Evolutionary conservation across 371 early-diverging fungal species (phyloP).

Genomic region (Mucor plumbeus): DNA sequence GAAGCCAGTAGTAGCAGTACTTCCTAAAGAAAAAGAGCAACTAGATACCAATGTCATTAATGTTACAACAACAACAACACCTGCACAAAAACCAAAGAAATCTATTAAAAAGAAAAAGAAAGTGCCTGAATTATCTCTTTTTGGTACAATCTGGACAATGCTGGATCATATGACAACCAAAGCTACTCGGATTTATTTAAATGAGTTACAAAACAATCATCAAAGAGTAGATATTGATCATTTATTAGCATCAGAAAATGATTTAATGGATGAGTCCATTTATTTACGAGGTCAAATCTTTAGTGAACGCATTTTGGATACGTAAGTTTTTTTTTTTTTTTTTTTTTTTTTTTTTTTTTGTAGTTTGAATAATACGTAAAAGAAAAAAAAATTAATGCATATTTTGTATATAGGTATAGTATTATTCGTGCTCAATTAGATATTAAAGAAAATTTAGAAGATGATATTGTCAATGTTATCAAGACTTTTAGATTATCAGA

Average conservation of each 20-base stretch:
- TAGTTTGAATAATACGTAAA: neutral
- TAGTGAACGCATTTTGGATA: constrained; percentile 54
- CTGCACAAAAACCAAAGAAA: constrained; percentile 16
- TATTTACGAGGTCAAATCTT: constrained; percentile 52
- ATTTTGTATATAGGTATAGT: constrained; percentile 28
- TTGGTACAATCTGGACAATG: constrained; percentile 62
- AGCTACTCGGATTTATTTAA: constrained; percentile 44
- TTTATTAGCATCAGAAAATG: constrained; percentile 24
- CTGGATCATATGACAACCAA: constrained; percentile 53
- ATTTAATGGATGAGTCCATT: constrained; percentile 29
- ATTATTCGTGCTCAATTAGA: constrained; percentile 44
- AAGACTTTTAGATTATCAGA: constrained; percentile 52
- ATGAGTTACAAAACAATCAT: constrained; percentile 26
- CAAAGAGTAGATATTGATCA: constrained; percentile 8
- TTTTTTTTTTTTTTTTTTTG: neutral
- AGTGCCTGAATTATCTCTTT: constrained; percentile 50
- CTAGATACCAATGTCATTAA: constrained; percentile 13
- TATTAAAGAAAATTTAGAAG: constrained; percentile 39
- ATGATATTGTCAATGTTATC: constrained; percentile 52
- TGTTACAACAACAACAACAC: neutral
- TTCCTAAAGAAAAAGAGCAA: neutral
- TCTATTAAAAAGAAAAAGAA: constrained; percentile 40
- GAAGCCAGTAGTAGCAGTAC: neutral
- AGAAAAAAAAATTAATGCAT: neutral
- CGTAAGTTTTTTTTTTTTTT: constrained; percentile 36